These are phyloP conservation scores for Pleomassaria siparia DNA, from an alignment of 2,329 filamentous ascomycete species.

Conservation along the genomic window DNA sequence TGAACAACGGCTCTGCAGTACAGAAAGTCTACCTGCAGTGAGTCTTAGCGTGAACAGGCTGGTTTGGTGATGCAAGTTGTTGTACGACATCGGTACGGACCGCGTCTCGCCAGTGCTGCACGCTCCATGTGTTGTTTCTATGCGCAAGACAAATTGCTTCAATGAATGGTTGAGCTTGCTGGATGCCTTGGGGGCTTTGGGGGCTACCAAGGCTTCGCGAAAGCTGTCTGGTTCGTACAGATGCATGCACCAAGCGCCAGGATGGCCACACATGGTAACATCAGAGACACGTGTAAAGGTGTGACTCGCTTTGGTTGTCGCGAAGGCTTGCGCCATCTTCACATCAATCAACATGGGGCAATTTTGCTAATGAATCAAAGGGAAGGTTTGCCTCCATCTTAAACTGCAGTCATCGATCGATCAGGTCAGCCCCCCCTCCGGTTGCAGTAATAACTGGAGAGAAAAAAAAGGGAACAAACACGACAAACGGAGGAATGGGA, in stretches of 20 bases:
- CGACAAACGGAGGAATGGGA: background rate
- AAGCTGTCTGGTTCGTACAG: background rate
- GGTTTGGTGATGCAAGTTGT: too few species aligned
- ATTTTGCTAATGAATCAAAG: background rate
- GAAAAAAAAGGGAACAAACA: background rate
- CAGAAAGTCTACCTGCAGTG: too few species aligned
- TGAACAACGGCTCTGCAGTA: background rate
- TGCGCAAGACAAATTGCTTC: background rate
- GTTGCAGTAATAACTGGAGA: background rate
- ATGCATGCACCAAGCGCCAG: background rate
- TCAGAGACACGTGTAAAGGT: conserved; percentile 17
- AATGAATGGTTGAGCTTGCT: background rate
- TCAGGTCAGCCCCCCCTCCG: too few species aligned
- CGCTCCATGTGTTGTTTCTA: background rate
- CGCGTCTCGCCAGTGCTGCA: background rate
- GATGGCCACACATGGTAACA: background rate
- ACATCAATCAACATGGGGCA: background rate
- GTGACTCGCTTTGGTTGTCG: conserved; percentile 10
- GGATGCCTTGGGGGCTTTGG: background rate
- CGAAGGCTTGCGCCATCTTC: background rate
- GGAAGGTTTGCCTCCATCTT: too few species aligned
- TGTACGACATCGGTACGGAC: background rate
- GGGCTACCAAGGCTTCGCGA: background rate
- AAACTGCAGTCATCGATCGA: too few species aligned
- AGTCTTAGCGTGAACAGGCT: too few species aligned